phyloP scores from a whole-genome alignment of 2,329 filamentous ascomycete genomes.

The Talaromyces sp. region DNA sequence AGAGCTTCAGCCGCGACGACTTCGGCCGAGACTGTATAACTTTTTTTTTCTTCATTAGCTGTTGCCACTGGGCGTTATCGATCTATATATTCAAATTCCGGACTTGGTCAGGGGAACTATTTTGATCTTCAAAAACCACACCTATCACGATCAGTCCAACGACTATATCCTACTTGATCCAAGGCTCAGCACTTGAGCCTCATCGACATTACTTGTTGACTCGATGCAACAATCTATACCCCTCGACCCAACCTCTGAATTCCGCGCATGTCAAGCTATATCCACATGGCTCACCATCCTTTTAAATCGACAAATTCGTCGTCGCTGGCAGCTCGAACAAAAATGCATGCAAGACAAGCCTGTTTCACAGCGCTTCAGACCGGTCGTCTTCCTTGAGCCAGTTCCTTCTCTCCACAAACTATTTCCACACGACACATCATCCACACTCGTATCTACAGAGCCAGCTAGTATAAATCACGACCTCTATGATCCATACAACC shows the following conservation, averaged over 20 bases:
- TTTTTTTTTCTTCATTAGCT: too few species aligned
- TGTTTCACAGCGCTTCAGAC: constrained; percentile 15
- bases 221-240: not conserved
- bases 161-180: too few species aligned
- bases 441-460: not conserved
- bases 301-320: constrained; percentile 24
- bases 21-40: not conserved
- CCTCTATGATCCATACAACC: constrained; percentile 9
- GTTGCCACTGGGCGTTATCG: too few species aligned
- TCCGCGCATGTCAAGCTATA: constrained; percentile 23
- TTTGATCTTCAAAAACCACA: too few species aligned
- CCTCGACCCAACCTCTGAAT: constrained; percentile 24
- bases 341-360: constrained; percentile 18
- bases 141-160: not conserved
- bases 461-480: not conserved
- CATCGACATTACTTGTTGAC: not conserved
- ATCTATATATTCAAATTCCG: too few species aligned
- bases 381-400: constrained; percentile 22
- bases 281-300: constrained; percentile 20
- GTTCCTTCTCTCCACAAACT: constrained; percentile 17
- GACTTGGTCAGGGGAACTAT: too few species aligned
- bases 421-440: not conserved
- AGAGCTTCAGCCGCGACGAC: not conserved
- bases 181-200: not conserved
- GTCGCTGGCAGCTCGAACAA: constrained; percentile 25